Evolutionary conservation across 2,329 filamentous ascomycete genomes (phyloP), one percentile per base, ranked within the genome.

Genomic region (Cercospora sesami): DNA sequence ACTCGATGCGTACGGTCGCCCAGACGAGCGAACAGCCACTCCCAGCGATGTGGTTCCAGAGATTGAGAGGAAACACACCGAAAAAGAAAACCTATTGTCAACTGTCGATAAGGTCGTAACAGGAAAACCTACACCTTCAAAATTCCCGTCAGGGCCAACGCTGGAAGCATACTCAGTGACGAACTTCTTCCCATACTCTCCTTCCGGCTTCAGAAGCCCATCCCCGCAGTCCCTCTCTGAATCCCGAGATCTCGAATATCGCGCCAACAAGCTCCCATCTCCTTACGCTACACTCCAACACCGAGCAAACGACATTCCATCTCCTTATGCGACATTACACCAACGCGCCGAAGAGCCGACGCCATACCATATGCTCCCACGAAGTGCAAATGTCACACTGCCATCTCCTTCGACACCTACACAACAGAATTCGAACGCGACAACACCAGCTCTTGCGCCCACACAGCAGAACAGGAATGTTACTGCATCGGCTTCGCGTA

Each of bases 381-480:
- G 23, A 60, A 23, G 21, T n/a, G 31, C 26, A 5, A 60, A 60
- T 18, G 45, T 5, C 2, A 18, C 61, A n/a, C 23, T 8, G 1
- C 48, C 48, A 55, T 26, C 48, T 55, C 16, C 48, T 55, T 55
- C 48, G 23, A 28, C 48, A 55, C 7, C 48, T 26, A 26, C 23
- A 8, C 23, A 28, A 28, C 48, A 55, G 26, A 28, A 8, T 26
- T 28, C 23, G n/a, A 65, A 68, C 30, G 48, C 12, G 9, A 68
- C 66, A n/a, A 30, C 57, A 3, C 62, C 57, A 9, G 33, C 53
- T 30, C 48, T 63, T 39, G 59, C 63, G n/a, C 60, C 67, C 4
- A 55, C 67, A 26, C 53, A 63, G 53, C 63, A 66, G 53, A 64
- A 42, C 6, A 61, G 42, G 16, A 68, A 60, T 26, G 28, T 5